Evolutionary conservation across 2,329 filamentous ascomycete species (phyloP).

Genomic region (Truncatella angustata): DNA sequence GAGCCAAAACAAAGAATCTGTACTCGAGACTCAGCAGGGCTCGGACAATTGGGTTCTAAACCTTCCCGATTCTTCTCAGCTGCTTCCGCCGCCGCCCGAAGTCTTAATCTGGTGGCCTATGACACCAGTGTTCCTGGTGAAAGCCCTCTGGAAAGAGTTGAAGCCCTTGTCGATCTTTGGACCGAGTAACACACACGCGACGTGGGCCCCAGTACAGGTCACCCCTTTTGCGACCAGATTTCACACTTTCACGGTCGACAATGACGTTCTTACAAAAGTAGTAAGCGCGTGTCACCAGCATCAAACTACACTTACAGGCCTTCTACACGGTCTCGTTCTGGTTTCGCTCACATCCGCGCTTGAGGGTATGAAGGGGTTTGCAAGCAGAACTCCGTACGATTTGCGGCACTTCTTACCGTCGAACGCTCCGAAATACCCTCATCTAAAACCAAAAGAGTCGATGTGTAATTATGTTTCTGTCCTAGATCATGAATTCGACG

Average conservation of each 20-base stretch:
- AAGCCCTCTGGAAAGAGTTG: constrained; percentile 16
- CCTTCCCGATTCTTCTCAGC: not conserved
- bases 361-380: constrained; percentile 14
- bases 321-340: constrained; percentile 14
- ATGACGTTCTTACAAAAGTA: constrained; percentile 7
- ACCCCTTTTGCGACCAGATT: constrained; percentile 21
- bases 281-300: constrained; percentile 16
- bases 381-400: constrained; percentile 14
- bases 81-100: not conserved
- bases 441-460: constrained; percentile 12
- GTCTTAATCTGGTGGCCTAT: not conserved
- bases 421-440: constrained; percentile 4
- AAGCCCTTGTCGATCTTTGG: constrained; percentile 10
- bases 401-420: constrained; percentile 17
- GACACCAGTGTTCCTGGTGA: not conserved
- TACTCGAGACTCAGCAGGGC: not conserved
- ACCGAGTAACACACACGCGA: not conserved
- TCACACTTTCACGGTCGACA: constrained; percentile 16
- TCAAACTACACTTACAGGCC: constrained; percentile 20
- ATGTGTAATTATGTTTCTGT: constrained; percentile 21
- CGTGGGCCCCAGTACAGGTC: constrained; percentile 19
- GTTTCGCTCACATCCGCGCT: constrained; percentile 13
- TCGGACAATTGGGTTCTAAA: not conserved
- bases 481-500: constrained; percentile 16
- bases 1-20: not conserved